Evolutionary conservation across 371 early-diverging fungal genomes (phyloP).

Genomic region (Fennellomyces sp.): DNA sequence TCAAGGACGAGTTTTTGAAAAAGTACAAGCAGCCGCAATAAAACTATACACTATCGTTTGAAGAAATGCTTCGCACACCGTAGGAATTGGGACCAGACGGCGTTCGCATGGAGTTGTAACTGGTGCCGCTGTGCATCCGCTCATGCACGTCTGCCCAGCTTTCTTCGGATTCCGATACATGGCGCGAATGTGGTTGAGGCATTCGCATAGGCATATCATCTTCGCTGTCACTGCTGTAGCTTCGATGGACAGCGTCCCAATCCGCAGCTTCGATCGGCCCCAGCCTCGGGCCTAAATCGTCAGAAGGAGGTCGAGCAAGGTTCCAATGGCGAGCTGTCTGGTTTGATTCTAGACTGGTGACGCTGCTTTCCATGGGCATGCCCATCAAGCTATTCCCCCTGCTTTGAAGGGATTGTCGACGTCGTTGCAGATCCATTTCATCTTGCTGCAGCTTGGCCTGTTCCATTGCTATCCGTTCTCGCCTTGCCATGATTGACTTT

Average conservation of each 20-base stretch:
- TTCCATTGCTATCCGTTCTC: conserved; percentile 21
- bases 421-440: conserved; percentile 20
- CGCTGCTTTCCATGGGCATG: neutral
- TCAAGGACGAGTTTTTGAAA: conserved; percentile 64
- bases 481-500: conserved; percentile 19
- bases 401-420: conserved; percentile 16
- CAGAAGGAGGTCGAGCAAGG: conserved; percentile 1
- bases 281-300: neutral
- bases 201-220: neutral
- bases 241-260: neutral
- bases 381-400: conserved; percentile 21
- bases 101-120: conserved; percentile 4
- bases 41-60: neutral
- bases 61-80: conserved; percentile 17
- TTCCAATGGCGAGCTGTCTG: neutral
- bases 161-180: conserved; percentile 27
- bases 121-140: conserved; percentile 9
- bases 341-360: neutral
- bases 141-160: conserved; percentile 29
- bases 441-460: conserved; percentile 24
- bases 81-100: neutral
- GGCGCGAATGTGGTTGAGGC: neutral
- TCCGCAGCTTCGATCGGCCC: neutral
- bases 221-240: neutral
- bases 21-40: conserved; percentile 52